Base-by-base conservation (phyloP, 2,329 filamentous ascomycete genomes). In the Alternaria gaisen region DNA sequence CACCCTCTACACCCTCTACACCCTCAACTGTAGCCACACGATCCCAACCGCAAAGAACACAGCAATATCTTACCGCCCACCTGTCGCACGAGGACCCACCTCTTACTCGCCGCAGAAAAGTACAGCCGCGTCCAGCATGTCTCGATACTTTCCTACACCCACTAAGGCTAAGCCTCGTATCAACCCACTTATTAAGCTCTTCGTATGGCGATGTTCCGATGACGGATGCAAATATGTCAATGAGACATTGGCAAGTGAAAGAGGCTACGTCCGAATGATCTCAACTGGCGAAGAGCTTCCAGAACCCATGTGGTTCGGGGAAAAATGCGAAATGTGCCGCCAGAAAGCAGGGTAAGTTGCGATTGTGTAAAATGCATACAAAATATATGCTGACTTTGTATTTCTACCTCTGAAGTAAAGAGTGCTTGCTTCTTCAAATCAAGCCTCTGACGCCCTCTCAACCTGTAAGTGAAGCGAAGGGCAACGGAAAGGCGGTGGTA, bases 291-390 rank as follows among this genome's bases (percentile, higher is more conserved):
- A 28, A 3, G 51, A 53, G 12, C 34, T 43, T 24, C 24, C 16
- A 24, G 51, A 54, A 28, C 40, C 52, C n/a, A 32, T 20, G 18
- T 54, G 52, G 52, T 54, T 36, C 9, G 20, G 26, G 8, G 40
- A 30, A 18, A 54, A 54, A 18, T 53, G 51, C 18, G 38, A 42
- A 26, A 22, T 18, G 18, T 53, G 52, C 20, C 26, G 40, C 28
- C 20, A 44, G 40, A 11, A 20, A 32, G 52, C 52, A n/a, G 42
- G 34, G 32, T 36, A 14, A 14, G 32, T 36, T 36, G 2, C 5
- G 12, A 16, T 5, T 36, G 32, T 36, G 14, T 4, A 16, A 4
- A 16, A 16, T 36, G 3, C 5, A 36, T 36, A 3, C 14, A 16
- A 14, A 12, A 36, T 5, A 16, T 36, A 16, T 12, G 3, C 32